phyloP scores from a whole-genome alignment of 305 asterid genomes.

The Fraxinus velutina region DNA sequence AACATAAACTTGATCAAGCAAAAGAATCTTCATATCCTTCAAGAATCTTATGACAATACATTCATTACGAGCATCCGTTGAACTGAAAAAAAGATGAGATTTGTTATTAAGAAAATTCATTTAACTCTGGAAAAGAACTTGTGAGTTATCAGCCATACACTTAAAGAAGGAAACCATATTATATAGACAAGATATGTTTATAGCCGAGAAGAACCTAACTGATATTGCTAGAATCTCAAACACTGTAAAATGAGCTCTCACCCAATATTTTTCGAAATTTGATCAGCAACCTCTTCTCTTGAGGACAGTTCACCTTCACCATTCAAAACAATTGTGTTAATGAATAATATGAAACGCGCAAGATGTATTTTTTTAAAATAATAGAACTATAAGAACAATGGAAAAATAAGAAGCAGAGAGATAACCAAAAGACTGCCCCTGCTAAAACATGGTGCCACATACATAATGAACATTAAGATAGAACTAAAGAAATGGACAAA shows the following conservation, averaged over 20 bases:
- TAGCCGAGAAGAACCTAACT: background rate
- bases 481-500: background rate
- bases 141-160: background rate
- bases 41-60: slow-evolving; percentile 31
- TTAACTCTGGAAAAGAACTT: background rate
- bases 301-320: background rate
- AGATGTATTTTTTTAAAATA: background rate
- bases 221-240: background rate
- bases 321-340: slow-evolving; percentile 19
- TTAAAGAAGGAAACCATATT: background rate
- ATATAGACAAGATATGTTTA: background rate
- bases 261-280: slow-evolving; percentile 42
- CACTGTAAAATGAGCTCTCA: slow-evolving; percentile 23
- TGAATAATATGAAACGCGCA: background rate
- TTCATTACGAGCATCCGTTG: slow-evolving; percentile 23
- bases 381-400: slow-evolving; percentile 8
- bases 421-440: background rate
- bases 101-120: background rate
- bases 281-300: slow-evolving; percentile 25
- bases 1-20: slow-evolving; percentile 65
- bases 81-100: slow-evolving; percentile 34
- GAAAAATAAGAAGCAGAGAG: background rate
- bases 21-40: slow-evolving; percentile 64
- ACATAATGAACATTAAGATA: background rate
- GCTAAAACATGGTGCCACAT: background rate